phyloP scores from a whole-genome alignment of 148 eudicot genomes.

The Suaeda aralocaspica region DNA sequence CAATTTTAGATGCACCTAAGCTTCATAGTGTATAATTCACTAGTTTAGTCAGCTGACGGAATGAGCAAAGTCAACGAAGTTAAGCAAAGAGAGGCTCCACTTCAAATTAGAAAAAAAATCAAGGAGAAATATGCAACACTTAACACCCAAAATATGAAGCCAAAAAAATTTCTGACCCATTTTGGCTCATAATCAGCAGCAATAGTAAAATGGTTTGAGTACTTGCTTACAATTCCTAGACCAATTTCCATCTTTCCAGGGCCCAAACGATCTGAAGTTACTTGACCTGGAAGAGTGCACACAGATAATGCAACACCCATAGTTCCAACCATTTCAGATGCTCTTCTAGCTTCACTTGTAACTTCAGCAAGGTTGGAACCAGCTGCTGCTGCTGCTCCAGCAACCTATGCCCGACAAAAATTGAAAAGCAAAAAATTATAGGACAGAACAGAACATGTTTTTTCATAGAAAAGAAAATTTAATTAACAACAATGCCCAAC shows the following conservation, averaged over 20 bases:
- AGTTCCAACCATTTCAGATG: conserved; percentile 88
- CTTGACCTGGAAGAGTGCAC: conserved; percentile 93
- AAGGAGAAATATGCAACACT: neutral
- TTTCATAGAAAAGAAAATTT: neutral
- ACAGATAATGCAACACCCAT: conserved; percentile 98
- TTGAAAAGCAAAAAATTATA: neutral
- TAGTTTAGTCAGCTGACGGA: neutral
- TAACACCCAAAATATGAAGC: neutral
- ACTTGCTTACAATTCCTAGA: conserved; percentile 83
- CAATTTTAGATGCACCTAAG: neutral
- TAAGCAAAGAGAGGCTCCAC: neutral
- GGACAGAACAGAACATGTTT: neutral
- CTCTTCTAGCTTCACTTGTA: conserved; percentile 78
- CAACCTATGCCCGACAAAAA: conserved; percentile 45
- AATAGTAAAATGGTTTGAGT: neutral
- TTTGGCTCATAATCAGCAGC: neutral
- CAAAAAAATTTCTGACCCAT: no score
- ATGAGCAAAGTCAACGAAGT: neutral
- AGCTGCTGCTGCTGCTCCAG: conserved; percentile 94
- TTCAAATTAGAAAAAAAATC: neutral
- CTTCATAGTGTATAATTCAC: neutral
- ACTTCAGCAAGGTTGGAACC: conserved; percentile 80
- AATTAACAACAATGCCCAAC: no score
- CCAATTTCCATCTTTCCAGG: conserved; percentile 99
- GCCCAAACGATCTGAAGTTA: conserved; percentile 84